Percentiles rank a stretch among this genome's conserved stretches.
Conservation (phyloP, 2,329 filamentous ascomycete genomes). For the Fusarium scirpi region DNA sequence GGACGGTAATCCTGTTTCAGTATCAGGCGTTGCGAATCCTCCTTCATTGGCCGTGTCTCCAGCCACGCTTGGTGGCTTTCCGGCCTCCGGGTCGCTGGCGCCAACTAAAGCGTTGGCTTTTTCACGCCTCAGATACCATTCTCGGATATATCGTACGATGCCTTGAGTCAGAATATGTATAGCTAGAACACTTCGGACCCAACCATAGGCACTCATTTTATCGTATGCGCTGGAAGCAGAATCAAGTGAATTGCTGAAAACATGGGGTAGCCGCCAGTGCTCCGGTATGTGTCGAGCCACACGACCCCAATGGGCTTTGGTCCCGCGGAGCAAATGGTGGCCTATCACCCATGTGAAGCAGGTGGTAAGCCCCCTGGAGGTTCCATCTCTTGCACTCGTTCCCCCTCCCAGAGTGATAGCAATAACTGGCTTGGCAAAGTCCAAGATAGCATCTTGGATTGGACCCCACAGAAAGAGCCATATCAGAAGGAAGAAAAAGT, state of each 20-base stretch:
- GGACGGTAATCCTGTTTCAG: slow-evolving; percentile 56
- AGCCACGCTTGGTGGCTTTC: slow-evolving; percentile 58
- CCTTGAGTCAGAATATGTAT: slow-evolving; percentile 82
- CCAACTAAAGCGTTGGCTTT: slow-evolving; percentile 63
- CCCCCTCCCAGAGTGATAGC: slow-evolving; percentile 90
- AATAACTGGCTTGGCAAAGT: slow-evolving; percentile 92
- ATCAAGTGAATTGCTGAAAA: slow-evolving; percentile 63
- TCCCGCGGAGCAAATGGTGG: slow-evolving; percentile 64
- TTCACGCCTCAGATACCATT: slow-evolving; percentile 74
- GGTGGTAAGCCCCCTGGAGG: slow-evolving; percentile 77
- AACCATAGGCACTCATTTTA: slow-evolving; percentile 70
- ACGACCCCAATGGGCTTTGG: slow-evolving; percentile 62
- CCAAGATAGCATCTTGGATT: slow-evolving; percentile 87
- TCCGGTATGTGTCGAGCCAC: slow-evolving; percentile 61
- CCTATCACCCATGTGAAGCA: slow-evolving; percentile 76
- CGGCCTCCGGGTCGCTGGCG: slow-evolving; percentile 72
- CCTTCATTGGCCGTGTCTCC: slow-evolving; percentile 47
- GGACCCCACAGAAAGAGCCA: slow-evolving; percentile 92
- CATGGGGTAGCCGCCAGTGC: slow-evolving; percentile 59
- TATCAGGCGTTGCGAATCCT: slow-evolving; percentile 66
- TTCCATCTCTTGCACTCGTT: slow-evolving; percentile 74
- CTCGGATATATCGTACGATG: slow-evolving; percentile 75
- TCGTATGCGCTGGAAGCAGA: slow-evolving; percentile 59
- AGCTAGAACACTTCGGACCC: slow-evolving; percentile 76
- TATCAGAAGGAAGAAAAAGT: slow-evolving; percentile 82